Conservation (phyloP, 805 yeast genomes). For the Starmera pachycereana region DNA sequence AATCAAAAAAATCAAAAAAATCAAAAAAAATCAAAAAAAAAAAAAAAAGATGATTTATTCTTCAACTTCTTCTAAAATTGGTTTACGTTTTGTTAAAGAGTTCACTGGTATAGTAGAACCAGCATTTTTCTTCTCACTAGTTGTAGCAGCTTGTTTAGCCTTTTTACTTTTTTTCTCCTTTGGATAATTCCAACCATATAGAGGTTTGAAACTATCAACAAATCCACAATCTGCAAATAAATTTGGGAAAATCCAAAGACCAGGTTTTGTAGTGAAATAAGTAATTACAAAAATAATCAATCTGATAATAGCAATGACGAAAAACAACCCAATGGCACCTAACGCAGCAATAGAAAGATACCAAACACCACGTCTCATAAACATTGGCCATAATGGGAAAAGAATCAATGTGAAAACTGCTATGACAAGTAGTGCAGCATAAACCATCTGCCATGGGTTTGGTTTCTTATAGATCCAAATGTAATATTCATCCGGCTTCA, state of each 20-base stretch:
- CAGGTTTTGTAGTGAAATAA: conserved; percentile 47
- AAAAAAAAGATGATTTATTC: conserved; percentile 2
- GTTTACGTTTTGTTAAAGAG: conserved; percentile 14
- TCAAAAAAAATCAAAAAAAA: no score
- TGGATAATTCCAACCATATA: conserved; percentile 42
- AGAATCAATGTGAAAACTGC: conserved; percentile 58
- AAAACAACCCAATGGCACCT: conserved; percentile 64
- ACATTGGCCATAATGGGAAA: conserved; percentile 92
- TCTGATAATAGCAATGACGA: conserved; percentile 71
- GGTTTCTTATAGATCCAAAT: conserved; percentile 77
- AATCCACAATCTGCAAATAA: conserved; percentile 93
- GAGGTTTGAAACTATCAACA: conserved; percentile 81
- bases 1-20: no score
- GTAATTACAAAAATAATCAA: conserved; percentile 57
- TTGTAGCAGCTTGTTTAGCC: conserved; percentile 1
- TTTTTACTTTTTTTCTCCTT: conserved; percentile 14
- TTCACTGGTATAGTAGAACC: conserved; percentile 1
- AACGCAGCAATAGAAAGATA: conserved; percentile 71
- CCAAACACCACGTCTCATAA: conserved; percentile 87
- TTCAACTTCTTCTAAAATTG: conserved; percentile 21
- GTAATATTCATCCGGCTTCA: conserved; percentile 61
- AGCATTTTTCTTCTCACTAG: background rate
- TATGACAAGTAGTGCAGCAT: conserved; percentile 34
- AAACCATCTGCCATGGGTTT: conserved; percentile 32
- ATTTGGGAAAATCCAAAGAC: conserved; percentile 96